Evolutionary conservation across 163 green algal species (phyloP), one percentile per base, ranked within the genome.

Genomic region (Coccomyxa subellipsoidea): DNA sequence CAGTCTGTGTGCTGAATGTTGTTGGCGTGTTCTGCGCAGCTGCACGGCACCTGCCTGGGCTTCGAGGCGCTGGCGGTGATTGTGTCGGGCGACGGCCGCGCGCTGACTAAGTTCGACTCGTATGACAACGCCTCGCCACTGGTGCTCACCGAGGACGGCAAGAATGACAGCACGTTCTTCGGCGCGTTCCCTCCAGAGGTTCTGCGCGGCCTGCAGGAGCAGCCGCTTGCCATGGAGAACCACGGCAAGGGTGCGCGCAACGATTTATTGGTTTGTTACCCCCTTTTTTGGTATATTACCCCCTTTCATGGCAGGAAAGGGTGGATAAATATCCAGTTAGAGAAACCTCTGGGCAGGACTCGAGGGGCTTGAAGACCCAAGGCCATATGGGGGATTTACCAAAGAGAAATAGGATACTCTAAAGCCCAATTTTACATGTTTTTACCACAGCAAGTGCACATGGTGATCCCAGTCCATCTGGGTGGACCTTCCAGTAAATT

Each of bases 21-120:
- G n/a, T n/a, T 80, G 37, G n/a, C 31, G 27, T 31, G 3, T n/a
- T n/a, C n/a, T 9, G 75, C 77, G 39, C 81, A 94, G 91, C 81
- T 97, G 18, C 91, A 96, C 76, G 94, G 92, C 59, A 95, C 93
- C 1, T 97, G 94, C 85, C 88, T 97, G 78, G 94, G 94, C 40
- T 91, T 97, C 80, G 93, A 97, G 84, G 86, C 90, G 6, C 88
- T 97, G 79, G 77, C 88, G 9, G 85, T 97, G 38, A 88, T 95
- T 38, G 81, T 82, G 21, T 91, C 47, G 47, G 32, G 70, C 32
- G 70, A 40, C 32, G 34, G 32, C 3, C 31, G 27, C 31, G 32
- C 40, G 27, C 70, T 77, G 21, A 38, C 79, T 38, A 80, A 54
- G 1, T 85, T 80, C 47, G 70, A 85, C 21, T 40, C 79, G 31